phyloP scores from a whole-genome alignment of 164 flowering plant species.

The Berberis thunbergii region DNA sequence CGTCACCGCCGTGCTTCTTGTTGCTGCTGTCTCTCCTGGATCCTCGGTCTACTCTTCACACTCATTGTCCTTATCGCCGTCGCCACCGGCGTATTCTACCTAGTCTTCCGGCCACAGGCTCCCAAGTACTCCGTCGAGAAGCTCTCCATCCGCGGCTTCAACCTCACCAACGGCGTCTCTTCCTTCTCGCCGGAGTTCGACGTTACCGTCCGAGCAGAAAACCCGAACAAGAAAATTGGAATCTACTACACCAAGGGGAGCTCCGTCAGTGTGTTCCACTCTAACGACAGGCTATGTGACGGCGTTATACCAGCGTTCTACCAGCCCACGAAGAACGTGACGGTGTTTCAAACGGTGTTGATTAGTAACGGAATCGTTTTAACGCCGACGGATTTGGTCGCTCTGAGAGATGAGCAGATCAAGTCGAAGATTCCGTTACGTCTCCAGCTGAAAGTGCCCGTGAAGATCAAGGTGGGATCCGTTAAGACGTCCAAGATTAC shows the following conservation, averaged over 20 bases:
- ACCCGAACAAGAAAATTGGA: constrained; percentile 63
- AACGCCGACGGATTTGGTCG: constrained; percentile 12
- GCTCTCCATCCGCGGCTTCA: constrained; percentile 48
- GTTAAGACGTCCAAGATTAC: constrained; percentile 67
- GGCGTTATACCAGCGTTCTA: constrained; percentile 59
- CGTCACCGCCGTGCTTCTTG: constrained; percentile 24
- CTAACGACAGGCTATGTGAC: constrained; percentile 25
- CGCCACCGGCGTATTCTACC: constrained; percentile 54
- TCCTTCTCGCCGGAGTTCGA: constrained; percentile 53
- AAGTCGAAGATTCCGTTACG: constrained; percentile 42
- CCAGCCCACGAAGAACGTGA: constrained; percentile 69
- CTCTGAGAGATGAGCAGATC: constrained; percentile 19
- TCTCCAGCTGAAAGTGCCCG: constrained; percentile 46
- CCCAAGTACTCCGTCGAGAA: constrained; percentile 44
- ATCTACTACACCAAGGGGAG: constrained; percentile 52
- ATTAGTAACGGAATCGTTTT: constrained; percentile 32
- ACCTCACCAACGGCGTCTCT: constrained; percentile 25
- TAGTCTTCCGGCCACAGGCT: constrained; percentile 49
- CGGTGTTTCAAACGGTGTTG: constrained; percentile 41
- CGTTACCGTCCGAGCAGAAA: constrained; percentile 47
- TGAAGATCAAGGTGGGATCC: constrained; percentile 54
- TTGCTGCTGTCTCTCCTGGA: constrained; percentile 41
- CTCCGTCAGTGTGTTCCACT: constrained; percentile 34
- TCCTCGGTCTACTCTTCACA: constrained; percentile 17
- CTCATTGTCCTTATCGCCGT: constrained; percentile 32